phyloP scores from a whole-genome alignment of 345 rosid species.

The Ceriops decandra region DNA sequence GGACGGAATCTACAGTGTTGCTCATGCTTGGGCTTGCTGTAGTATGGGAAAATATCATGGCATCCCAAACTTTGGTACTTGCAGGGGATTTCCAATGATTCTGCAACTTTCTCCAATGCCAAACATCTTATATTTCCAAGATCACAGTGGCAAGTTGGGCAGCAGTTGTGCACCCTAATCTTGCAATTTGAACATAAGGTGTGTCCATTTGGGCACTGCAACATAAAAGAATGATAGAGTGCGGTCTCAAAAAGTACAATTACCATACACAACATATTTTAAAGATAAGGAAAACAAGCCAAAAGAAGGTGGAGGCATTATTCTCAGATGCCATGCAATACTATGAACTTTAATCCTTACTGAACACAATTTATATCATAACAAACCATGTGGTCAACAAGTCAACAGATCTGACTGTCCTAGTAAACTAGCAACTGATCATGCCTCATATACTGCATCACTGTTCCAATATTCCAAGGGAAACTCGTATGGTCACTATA shows the following conservation, averaged over 20 bases:
- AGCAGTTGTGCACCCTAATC: slow-evolving; percentile 49
- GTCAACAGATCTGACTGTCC: not conserved
- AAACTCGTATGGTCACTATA: too few species aligned
- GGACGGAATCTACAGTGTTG: slow-evolving; percentile 51
- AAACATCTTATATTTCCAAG: slow-evolving; percentile 63
- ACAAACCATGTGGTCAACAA: not conserved
- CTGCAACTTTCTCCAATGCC: slow-evolving; percentile 62
- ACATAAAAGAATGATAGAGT: not conserved
- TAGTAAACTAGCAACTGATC: too few species aligned
- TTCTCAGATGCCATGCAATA: not conserved
- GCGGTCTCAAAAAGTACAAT: not conserved
- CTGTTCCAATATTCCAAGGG: too few species aligned
- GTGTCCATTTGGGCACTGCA: slow-evolving; percentile 65
- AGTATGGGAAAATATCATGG: slow-evolving; percentile 52
- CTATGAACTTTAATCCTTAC: not conserved
- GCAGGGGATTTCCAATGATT: slow-evolving; percentile 57
- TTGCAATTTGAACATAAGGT: slow-evolving; percentile 55
- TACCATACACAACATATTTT: not conserved
- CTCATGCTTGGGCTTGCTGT: slow-evolving; percentile 59
- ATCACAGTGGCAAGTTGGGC: slow-evolving; percentile 50
- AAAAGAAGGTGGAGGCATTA: too few species aligned
- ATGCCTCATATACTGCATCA: too few species aligned
- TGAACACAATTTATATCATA: not conserved
- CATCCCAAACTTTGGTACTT: slow-evolving; percentile 51
- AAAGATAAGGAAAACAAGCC: too few species aligned